A percentile compares a stretch with the other conserved stretches of the same genome.
Conservation (phyloP, 179 eudicot genomes). For the Camellia oleifera region DNA sequence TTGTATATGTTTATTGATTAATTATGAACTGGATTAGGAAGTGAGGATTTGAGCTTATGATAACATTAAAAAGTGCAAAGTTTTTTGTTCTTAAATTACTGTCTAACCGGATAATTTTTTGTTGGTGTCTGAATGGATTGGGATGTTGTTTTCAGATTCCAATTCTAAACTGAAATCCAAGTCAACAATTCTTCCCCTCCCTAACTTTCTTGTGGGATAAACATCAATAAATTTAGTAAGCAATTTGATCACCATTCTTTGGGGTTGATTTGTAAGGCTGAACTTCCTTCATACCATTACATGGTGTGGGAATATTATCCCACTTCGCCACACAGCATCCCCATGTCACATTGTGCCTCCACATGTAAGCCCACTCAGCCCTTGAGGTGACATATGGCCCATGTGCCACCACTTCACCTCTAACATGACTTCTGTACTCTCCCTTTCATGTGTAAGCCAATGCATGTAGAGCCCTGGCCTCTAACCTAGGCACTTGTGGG, state of each 20-base stretch:
- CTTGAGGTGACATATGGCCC: neutral
- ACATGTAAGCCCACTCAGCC: neutral
- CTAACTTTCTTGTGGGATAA: too few species aligned
- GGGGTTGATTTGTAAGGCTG: neutral
- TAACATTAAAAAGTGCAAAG: neutral
- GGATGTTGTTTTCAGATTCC: neutral
- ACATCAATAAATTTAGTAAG: neutral
- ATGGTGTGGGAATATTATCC: neutral
- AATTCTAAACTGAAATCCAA: neutral
- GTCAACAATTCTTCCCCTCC: too few species aligned
- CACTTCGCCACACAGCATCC: neutral
- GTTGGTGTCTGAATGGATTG: neutral
- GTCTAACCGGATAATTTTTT: neutral
- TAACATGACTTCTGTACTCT: neutral
- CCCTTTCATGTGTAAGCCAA: neutral
- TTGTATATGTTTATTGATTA: neutral
- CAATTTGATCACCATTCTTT: neutral
- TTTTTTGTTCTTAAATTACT: neutral
- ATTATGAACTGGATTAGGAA: neutral
- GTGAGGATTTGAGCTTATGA: neutral
- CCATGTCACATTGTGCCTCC: neutral
- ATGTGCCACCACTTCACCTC: neutral
- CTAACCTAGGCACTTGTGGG: neutral
- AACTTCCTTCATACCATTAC: neutral
- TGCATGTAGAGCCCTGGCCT: constrained; percentile 5